Percentiles rank a stretch among this genome's conserved stretches.
These are phyloP conservation scores for Ilex aquifolium DNA, from an alignment of 257 asterid species.

Conservation along the genomic window DNA sequence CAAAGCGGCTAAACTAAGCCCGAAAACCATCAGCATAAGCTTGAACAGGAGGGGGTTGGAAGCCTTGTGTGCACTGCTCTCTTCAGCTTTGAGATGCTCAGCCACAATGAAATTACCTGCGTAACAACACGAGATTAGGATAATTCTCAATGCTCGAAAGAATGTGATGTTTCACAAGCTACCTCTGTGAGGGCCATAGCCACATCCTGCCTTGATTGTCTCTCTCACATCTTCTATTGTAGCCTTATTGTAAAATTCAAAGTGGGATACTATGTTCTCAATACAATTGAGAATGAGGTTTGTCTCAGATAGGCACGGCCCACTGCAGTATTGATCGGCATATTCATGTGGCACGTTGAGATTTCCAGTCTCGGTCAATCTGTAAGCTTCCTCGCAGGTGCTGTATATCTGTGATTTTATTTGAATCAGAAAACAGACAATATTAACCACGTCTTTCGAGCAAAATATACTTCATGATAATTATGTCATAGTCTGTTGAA, in stretches of 20 bases:
- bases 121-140: too few relatives aligned
- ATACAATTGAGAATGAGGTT: slow-evolving; percentile 55
- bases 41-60: too few relatives aligned
- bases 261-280: slow-evolving; percentile 29
- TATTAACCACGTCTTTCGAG: too few relatives aligned
- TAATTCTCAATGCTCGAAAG: too few relatives aligned
- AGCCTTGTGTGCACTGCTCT: too few relatives aligned
- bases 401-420: slow-evolving; percentile 45
- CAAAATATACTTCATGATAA: too few relatives aligned
- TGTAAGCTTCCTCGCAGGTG: slow-evolving; percentile 52
- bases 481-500: too few relatives aligned
- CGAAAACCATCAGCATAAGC: too few relatives aligned
- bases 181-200: slow-evolving; percentile 73
- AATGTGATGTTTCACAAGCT: background rate
- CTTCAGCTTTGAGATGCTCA: too few relatives aligned
- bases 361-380: slow-evolving; percentile 57
- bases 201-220: slow-evolving; percentile 59
- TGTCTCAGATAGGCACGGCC: slow-evolving; percentile 73
- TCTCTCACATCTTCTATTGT: slow-evolving; percentile 38
- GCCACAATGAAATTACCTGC: too few relatives aligned
- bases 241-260: slow-evolving; percentile 53
- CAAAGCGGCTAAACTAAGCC: too few relatives aligned
- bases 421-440: background rate
- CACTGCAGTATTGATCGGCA: slow-evolving; percentile 54
- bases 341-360: slow-evolving; percentile 52